phyloP scores from a whole-genome alignment of 1,284 basidiomycete genomes.

The Trichosporon ovoides region DNA sequence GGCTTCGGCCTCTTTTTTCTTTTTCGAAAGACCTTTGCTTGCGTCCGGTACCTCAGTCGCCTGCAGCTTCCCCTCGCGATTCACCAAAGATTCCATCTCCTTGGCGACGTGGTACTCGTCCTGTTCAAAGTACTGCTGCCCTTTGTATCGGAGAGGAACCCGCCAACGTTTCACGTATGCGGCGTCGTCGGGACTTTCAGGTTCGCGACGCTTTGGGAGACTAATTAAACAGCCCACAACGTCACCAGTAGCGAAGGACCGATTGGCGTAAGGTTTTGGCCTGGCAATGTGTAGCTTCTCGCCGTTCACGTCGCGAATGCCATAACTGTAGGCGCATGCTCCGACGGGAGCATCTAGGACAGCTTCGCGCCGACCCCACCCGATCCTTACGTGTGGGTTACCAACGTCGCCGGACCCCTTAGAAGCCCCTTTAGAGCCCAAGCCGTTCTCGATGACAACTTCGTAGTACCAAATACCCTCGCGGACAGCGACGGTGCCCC shows the following conservation, averaged over 20 bases:
- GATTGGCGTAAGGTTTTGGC: slow-evolving; percentile 65
- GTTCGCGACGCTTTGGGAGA: slow-evolving; percentile 62
- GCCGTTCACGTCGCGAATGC: slow-evolving; percentile 81
- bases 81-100: slow-evolving; percentile 86
- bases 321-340: slow-evolving; percentile 90
- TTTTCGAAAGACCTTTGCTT: slow-evolving; percentile 49
- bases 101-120: slow-evolving; percentile 85
- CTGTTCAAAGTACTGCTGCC: slow-evolving; percentile 93
- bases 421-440: slow-evolving; percentile 51
- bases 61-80: slow-evolving; percentile 52
- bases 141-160: slow-evolving; percentile 88
- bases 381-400: slow-evolving; percentile 72
- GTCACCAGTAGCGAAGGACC: slow-evolving; percentile 71
- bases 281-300: slow-evolving; percentile 83
- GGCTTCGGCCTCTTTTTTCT: slow-evolving; percentile 15
- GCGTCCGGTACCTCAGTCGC: slow-evolving; percentile 18
- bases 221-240: slow-evolving; percentile 68
- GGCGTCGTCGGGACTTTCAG: slow-evolving; percentile 55
- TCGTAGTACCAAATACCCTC: slow-evolving; percentile 96
- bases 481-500: slow-evolving; percentile 81
- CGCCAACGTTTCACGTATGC: slow-evolving; percentile 75
- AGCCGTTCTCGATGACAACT: slow-evolving; percentile 70
- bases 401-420: slow-evolving; percentile 34
- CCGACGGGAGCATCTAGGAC: slow-evolving; percentile 88
- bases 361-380: slow-evolving; percentile 87